These are phyloP conservation scores for Suillus americanus DNA, from an alignment of 768 basidiomycete genomes.

Conservation along the genomic window DNA sequence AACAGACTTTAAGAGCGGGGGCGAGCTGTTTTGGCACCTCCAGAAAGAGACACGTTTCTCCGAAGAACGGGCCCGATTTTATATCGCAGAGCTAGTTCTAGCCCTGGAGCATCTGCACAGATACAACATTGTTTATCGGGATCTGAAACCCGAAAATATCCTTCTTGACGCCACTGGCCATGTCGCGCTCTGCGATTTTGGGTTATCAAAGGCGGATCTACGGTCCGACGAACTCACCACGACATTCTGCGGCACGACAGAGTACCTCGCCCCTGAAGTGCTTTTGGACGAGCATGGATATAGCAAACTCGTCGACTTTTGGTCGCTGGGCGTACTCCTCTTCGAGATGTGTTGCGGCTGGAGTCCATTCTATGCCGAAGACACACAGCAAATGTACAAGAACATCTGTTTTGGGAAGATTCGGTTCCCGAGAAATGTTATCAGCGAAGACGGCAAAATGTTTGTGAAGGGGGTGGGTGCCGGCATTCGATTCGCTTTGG, in stretches of 20 bases:
- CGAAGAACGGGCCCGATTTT: conserved; percentile 93
- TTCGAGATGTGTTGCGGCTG: conserved; percentile 99
- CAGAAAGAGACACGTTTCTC: conserved; percentile 93
- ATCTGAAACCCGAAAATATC: conserved; percentile 98
- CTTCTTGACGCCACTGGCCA: conserved; percentile 97
- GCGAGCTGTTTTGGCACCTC: conserved; percentile 97
- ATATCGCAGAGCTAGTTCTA: conserved; percentile 92
- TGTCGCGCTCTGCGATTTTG: conserved; percentile 98
- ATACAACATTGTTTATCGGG: conserved; percentile 94
- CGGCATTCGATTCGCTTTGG: conserved; percentile 12
- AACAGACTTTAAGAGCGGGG: conserved; percentile 98
- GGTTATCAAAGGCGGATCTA: conserved; percentile 94
- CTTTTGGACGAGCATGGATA: conserved; percentile 97
- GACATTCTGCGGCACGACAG: conserved; percentile 98
- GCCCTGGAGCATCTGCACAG: conserved; percentile 98
- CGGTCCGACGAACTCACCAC: conserved; percentile 95
- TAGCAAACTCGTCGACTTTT: conserved; percentile 98
- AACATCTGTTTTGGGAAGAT: conserved; percentile 99
- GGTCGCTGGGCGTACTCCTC: conserved; percentile 92
- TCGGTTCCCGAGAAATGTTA: conserved; percentile 94
- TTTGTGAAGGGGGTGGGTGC: conserved; percentile 94
- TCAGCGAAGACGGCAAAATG: conserved; percentile 96
- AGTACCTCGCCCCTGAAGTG: conserved; percentile 99
- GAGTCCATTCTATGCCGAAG: conserved; percentile 99
- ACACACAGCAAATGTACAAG: conserved; percentile 99